Base-by-base conservation (phyloP, 225 moss, liverwort and hornwort genomes). In the Thuidium tamariscinum region DNA sequence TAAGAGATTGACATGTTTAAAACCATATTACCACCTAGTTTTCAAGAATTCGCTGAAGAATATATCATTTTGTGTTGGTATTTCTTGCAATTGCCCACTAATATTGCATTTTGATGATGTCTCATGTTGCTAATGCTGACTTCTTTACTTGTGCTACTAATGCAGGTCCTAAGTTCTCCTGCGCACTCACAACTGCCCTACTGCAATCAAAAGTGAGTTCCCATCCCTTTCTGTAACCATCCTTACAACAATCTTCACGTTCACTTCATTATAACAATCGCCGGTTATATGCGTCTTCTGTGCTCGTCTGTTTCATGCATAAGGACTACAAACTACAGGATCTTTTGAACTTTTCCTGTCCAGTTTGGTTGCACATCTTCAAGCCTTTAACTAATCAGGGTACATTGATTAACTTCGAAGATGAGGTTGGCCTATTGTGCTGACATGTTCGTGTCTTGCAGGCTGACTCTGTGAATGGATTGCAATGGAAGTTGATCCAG, bases 401-500 rank as follows among this genome's bases (percentile, higher is more conserved):
- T 83, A 44, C 34, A 41, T 48, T 77, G 34, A 69, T 80, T 16
- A 48, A 10, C 30, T 62, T 71, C 70, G 51, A 80, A 37, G 74
- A 49, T 52, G 82, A 49, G 51, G 21, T 55, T 67, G 71, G 68
- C 51, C 67, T 46, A 27, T 80, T 64, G 32, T 79, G 44, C 70
- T 89, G 48, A 83, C n/a, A 27, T 37, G 42, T 70, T 49, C 15
- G 16, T 90, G 71, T 77, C 14, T 91, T 86, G 87, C 93, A 98
- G 97, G 94, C 85, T 80, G 95, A 89, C 6, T 84, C 90, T 42
- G 93, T 94, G 44, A 93, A 95, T 70, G 94, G 95, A 27, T 89
- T 96, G 83, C 93, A 95, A 84, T 98, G 96, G 96, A 84, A 92
- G 85, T 89, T 92, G 36, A 95, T 98, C 44, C 97, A 98, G 23